These are phyloP conservation scores for Alternaria sp. DNA, from an alignment of 2,329 filamentous ascomycete species.

Conservation along the genomic window DNA sequence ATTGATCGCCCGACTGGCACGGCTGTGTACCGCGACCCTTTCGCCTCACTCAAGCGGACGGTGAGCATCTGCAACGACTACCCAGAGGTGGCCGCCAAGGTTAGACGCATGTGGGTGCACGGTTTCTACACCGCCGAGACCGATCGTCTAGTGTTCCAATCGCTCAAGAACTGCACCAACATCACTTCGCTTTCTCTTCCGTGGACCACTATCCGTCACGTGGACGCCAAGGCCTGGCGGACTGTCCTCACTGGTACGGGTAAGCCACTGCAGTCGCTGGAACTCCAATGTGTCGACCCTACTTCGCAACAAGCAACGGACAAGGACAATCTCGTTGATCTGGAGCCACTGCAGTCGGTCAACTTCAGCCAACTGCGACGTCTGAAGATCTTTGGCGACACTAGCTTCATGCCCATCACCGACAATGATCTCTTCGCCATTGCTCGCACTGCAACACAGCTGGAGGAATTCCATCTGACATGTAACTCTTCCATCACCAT, in stretches of 20 bases:
- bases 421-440: constrained; percentile 61
- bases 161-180: constrained; percentile 57
- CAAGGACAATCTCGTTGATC: constrained; percentile 53
- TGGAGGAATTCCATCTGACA: constrained; percentile 63
- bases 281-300: constrained; percentile 61
- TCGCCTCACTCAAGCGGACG: constrained; percentile 58
- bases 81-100: constrained; percentile 57
- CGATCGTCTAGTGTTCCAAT: constrained; percentile 58
- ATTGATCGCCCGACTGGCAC: constrained; percentile 57
- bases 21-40: constrained; percentile 63
- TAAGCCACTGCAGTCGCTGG: constrained; percentile 59
- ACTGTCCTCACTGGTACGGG: constrained; percentile 56
- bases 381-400: constrained; percentile 64
- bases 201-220: constrained; percentile 62
- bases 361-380: constrained; percentile 60
- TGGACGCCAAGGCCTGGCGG: constrained; percentile 58
- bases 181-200: constrained; percentile 60
- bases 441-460: constrained; percentile 59
- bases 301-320: constrained; percentile 55
- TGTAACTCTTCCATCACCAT: constrained; percentile 63
- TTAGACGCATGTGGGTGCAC: constrained; percentile 64
- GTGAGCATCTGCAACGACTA: constrained; percentile 56
- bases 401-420: constrained; percentile 60
- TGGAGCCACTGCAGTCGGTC: constrained; percentile 56
- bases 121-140: constrained; percentile 63